A percentile compares a stretch with the other conserved stretches of the same genome.
These are phyloP conservation scores for Coniella lustricola DNA, from an alignment of 2,329 filamentous ascomycete species.

Conservation along the genomic window DNA sequence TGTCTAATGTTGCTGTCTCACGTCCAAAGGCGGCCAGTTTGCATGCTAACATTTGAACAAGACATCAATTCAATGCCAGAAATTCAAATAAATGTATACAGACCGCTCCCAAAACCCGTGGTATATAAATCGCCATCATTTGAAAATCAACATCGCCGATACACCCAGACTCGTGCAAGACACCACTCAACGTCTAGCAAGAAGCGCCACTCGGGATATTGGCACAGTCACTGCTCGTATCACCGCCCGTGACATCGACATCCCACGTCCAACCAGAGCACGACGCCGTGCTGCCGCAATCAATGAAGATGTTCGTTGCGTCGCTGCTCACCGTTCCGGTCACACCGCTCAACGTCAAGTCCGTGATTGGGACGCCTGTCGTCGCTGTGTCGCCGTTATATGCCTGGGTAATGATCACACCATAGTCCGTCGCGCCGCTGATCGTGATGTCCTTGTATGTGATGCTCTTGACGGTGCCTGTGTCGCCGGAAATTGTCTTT, in stretches of 20 bases:
- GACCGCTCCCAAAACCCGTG: too few relatives aligned
- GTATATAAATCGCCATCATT: too few relatives aligned
- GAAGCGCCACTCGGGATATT: not conserved
- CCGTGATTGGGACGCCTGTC: conserved; percentile 4
- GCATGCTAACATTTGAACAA: too few relatives aligned
- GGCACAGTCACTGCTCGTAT: not conserved
- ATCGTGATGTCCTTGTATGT: conserved; percentile 6
- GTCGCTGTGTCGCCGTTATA: conserved; percentile 1
- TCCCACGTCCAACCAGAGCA: conserved; percentile 1
- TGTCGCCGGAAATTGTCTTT: conserved; percentile 14
- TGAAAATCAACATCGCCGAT: too few relatives aligned
- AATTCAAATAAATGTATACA: too few relatives aligned
- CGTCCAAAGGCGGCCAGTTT: too few relatives aligned
- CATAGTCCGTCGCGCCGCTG: not conserved
- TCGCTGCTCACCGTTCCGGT: not conserved
- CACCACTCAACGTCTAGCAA: not conserved
- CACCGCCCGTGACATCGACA: conserved; percentile 2
- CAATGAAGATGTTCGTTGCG: conserved; percentile 1
- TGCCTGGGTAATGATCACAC: conserved; percentile 1
- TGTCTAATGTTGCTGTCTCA: too few relatives aligned
- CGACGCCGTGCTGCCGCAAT: not conserved
- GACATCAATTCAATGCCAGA: too few relatives aligned
- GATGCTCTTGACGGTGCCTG: conserved; percentile 3
- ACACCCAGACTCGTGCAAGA: too few relatives aligned
- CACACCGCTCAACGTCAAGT: not conserved